Evolutionary conservation across 257 asterid genomes (phyloP), one percentile per base, ranked within the genome.

Genomic region (Nicotiana paniculata): DNA sequence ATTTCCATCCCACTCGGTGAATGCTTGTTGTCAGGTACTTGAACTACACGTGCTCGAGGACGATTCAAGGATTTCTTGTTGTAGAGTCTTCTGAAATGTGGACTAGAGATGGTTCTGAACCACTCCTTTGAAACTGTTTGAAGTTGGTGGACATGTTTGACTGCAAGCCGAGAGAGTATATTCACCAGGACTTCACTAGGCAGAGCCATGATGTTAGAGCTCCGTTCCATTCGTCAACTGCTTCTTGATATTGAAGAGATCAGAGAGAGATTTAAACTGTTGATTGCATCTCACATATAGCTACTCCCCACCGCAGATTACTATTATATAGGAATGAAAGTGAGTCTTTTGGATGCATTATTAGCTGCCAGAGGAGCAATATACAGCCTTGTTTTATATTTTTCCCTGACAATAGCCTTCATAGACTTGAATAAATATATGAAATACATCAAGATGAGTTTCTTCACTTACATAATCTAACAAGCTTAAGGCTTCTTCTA

Each of bases 391-490:
- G 33, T 30, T 32, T 32, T 32, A 32, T 3, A 2, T 32, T 2
- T 32, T 32, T 21, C 24, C 24, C 24, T 21, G 24, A 21, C 24
- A 21, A 21, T 21, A 21, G 24, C 24, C 24, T 21, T 21, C 24
- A 21, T 21, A 21, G 24, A 21, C 24, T 21, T 21, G 24, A 21
- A 21, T 21, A 21, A 21, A 21, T 21, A 21, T 21, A 21, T 21
- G 24, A 21, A 21, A 21, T 21, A 21, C 24, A 21, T 21, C 24
- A 21, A 21, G 24, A 21, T 21, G 24, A 11, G 37, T 72, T 70
- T 21, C 35, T 70, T 10, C 58, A 84, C 89, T 86, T 37, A 86
- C 85, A 77, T 86, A 78, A 12, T 82, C 84, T 48, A 81, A 33
- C 32, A 86, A 86, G 75, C 77, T 86, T n/a, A 77, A 32, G 4